Conservation (phyloP, 805 yeast genomes). For the Maudiozyma turicensis region DNA sequence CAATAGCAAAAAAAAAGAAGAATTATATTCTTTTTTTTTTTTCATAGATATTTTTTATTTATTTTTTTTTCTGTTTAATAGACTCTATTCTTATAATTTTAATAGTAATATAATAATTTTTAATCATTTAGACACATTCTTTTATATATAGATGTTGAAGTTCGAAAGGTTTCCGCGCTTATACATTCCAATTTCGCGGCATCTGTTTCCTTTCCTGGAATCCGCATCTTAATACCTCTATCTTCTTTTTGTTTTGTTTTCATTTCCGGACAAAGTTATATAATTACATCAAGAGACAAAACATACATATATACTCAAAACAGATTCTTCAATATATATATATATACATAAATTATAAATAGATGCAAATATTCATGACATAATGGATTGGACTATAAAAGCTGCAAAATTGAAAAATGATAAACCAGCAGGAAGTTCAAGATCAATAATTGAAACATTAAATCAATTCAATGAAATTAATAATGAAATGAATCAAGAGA, state of each 20-base stretch:
- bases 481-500: constrained; percentile 14
- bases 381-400: constrained; percentile 26
- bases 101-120: no score
- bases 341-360: no score
- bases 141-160: no score
- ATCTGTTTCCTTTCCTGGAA: no score
- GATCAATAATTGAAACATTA: constrained; percentile 26
- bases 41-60: not conserved
- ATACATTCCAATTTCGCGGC: no score
- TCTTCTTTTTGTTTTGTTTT: no score
- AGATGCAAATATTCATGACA: not conserved
- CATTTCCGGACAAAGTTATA: not conserved
- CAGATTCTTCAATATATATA: not conserved
- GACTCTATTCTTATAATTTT: no score
- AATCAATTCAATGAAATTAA: constrained; percentile 19
- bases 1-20: not conserved
- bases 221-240: no score
- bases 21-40: not conserved
- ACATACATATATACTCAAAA: not conserved
- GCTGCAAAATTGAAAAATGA: constrained; percentile 24
- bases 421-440: constrained; percentile 22
- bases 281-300: not conserved
- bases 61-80: no score
- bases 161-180: no score
- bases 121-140: no score